Percentiles rank a stretch among this genome's conserved stretches.
Evolutionary conservation across 306 rosid genomes (phyloP).

Genomic region (Quercus berberidifolia): DNA sequence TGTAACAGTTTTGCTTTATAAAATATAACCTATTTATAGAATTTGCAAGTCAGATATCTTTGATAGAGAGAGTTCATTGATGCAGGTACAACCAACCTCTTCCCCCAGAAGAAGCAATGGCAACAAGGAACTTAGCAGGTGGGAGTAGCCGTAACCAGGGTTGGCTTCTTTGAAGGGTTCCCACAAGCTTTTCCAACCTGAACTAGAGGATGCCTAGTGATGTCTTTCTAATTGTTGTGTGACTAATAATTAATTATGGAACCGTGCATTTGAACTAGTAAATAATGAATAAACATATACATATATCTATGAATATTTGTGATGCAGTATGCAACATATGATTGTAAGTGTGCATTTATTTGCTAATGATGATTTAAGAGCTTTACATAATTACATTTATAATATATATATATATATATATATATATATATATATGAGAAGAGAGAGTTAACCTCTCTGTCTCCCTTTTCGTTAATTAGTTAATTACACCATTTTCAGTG

Average conservation of each 20-base stretch:
- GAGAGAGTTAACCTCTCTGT: background rate
- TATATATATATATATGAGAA: no score
- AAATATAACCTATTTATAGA: background rate
- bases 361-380: background rate
- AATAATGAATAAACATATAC: background rate
- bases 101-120: background rate
- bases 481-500: no score
- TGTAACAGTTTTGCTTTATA: no score
- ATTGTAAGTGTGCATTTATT: background rate
- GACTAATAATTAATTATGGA: background rate
- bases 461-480: background rate
- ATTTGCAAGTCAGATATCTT: background rate
- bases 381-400: background rate
- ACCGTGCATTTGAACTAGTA: background rate
- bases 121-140: background rate
- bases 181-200: background rate
- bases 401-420: no score
- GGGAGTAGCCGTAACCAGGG: slow-evolving; percentile 6
- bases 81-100: background rate
- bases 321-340: background rate
- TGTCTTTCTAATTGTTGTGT: background rate
- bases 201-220: no score
- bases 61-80: background rate
- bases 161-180: slow-evolving; percentile 15
- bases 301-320: background rate